Conservation (phyloP, 345 rosid species). For the Psidium friedrichsthalianum region DNA sequence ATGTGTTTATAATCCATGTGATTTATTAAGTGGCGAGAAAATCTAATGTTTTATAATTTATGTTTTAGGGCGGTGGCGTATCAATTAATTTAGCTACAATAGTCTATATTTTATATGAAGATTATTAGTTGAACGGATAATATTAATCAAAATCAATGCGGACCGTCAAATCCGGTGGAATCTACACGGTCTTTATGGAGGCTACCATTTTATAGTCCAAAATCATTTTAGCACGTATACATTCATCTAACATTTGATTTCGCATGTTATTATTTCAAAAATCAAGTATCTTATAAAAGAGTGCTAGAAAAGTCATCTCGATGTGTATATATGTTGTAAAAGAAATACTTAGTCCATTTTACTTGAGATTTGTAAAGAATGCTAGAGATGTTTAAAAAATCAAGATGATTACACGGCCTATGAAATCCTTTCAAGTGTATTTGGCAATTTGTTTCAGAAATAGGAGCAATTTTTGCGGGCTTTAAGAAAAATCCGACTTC, state of each 20-base stretch:
- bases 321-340: too few relatives aligned
- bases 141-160: background rate
- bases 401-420: too few relatives aligned
- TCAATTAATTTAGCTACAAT: too few relatives aligned
- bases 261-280: background rate
- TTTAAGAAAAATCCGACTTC: too few relatives aligned
- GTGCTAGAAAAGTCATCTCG: background rate
- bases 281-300: background rate
- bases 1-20: background rate
- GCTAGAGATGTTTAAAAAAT: too few relatives aligned
- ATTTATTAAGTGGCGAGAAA: too few relatives aligned
- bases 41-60: background rate
- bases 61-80: background rate
- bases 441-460: too few relatives aligned
- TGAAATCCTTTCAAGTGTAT: too few relatives aligned
- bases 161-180: background rate
- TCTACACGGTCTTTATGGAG: background rate
- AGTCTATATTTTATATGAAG: too few relatives aligned
- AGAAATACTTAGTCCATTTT: too few relatives aligned
- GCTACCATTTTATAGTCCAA: background rate
- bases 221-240: background rate
- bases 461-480: too few relatives aligned
- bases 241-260: background rate
- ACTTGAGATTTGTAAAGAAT: too few relatives aligned
- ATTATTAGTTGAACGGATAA: background rate